Evolutionary conservation across 176 grass and related monocot genomes (phyloP), one percentile per base, ranked within the genome.

Genomic region (Hordeum marinum): DNA sequence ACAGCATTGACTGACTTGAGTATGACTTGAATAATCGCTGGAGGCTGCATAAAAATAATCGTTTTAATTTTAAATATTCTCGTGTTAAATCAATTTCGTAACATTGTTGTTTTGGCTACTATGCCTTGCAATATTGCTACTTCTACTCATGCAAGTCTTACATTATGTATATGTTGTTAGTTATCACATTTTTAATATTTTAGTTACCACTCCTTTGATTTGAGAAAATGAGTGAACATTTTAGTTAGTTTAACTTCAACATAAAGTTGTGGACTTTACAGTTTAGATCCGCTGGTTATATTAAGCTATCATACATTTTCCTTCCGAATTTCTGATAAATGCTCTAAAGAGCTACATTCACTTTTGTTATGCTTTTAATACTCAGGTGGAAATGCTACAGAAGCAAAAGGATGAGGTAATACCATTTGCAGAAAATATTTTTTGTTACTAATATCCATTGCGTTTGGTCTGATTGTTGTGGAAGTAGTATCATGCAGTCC

Each of bases 331-430:
- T 26, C 31, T 76, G 36, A 34, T 26, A 71, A 25, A 63, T 61
- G 82, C 60, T 41, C 6, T 17, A 45, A 58, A 34, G 55, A 1
- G 21, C 29, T 62, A 32, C 64, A 72, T 81, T 81, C 17, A 85
- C 45, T 85, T 87, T 87, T 78, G 4, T 45, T 68, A 75, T 85
- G 7, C 25, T 60, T 71, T n/a, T 68, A 43, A 66, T 88, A 17
- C 84, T 26, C 84, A 94, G 93, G 64, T 75, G 61, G 85, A 94
- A 92, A 90, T 90, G 85, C 65, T 90, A 35, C 54, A 87, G 87
- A 87, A 83, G 42, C 89, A 92, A 88, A 94, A 92, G 61, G 42
- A 86, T 73, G 85, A 89, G 92, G 92, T 94, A 94, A 87, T 67
- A 23, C 9, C 42, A 78, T 54, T 61, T 80, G 9, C 25, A 71